These are phyloP conservation scores for Escallonia herrerae DNA, from an alignment of 129 eudicot species.

Conservation along the genomic window DNA sequence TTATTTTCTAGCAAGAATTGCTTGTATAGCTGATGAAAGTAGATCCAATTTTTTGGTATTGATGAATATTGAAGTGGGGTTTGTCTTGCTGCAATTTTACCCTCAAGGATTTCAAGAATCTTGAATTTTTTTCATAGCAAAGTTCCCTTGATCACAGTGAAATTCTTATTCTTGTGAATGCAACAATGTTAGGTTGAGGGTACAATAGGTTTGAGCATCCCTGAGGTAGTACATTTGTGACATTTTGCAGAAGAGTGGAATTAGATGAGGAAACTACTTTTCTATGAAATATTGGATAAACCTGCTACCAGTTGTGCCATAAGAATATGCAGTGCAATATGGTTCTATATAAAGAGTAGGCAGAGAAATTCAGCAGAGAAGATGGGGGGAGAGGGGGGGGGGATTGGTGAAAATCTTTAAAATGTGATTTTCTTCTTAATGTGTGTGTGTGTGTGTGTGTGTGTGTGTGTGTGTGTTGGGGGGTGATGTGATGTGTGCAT, in stretches of 20 bases:
- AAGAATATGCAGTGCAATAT: slow-evolving; percentile 57
- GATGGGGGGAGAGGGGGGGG: too few relatives aligned
- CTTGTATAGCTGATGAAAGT: background rate
- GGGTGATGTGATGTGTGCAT: too few relatives aligned
- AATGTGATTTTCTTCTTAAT: too few relatives aligned
- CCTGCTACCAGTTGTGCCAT: slow-evolving; percentile 85
- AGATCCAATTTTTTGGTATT: too few relatives aligned
- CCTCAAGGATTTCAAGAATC: too few relatives aligned
- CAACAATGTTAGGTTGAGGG: background rate
- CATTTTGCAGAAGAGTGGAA: background rate
- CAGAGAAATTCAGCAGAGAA: too few relatives aligned
- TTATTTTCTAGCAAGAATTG: background rate
- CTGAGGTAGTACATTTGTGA: background rate
- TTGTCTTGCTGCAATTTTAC: too few relatives aligned
- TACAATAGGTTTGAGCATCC: background rate
- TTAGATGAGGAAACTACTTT: slow-evolving; percentile 79
- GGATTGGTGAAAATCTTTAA: too few relatives aligned
- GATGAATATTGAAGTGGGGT: too few relatives aligned
- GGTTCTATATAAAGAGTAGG: slow-evolving; percentile 87
- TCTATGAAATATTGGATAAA: slow-evolving; percentile 79
- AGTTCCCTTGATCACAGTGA: background rate
- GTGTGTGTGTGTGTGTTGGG: too few relatives aligned
- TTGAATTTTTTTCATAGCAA: too few relatives aligned
- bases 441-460: too few relatives aligned
- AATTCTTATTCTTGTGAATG: background rate